phyloP scores from a whole-genome alignment of 148 eudicot species.

The Vaccinium myrtillus region DNA sequence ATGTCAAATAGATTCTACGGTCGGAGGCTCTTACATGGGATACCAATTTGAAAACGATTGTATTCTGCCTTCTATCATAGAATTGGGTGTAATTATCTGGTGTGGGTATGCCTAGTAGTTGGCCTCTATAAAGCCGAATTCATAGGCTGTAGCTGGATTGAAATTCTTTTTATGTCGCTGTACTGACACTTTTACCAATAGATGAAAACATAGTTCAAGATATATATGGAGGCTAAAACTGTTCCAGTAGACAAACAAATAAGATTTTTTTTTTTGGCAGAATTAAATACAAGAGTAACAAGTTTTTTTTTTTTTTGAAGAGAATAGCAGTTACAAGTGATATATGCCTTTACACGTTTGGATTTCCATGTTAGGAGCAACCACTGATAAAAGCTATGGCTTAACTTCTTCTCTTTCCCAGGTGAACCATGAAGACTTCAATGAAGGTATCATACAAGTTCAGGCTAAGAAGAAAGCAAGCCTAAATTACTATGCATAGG shows the following conservation, averaged over 20 bases:
- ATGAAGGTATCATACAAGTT: slow-evolving; percentile 96
- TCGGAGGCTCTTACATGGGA: neutral
- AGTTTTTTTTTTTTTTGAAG: too few relatives aligned
- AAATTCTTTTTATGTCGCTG: neutral
- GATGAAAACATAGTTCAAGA: neutral
- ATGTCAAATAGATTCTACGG: neutral
- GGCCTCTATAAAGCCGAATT: too few relatives aligned
- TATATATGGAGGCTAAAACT: neutral
- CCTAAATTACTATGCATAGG: slow-evolving; percentile 85
- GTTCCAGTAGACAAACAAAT: neutral
- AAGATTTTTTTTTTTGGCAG: neutral
- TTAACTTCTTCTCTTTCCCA: slow-evolving; percentile 18
- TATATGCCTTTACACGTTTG: neutral
- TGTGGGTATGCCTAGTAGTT: too few relatives aligned
- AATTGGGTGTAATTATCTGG: too few relatives aligned
- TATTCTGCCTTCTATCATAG: too few relatives aligned
- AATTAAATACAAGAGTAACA: neutral
- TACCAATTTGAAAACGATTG: too few relatives aligned
- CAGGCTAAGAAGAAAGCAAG: slow-evolving; percentile 99
- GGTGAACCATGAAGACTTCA: slow-evolving; percentile 98
- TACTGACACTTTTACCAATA: neutral
- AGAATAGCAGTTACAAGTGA: neutral
- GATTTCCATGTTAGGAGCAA: neutral
- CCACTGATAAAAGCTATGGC: neutral
- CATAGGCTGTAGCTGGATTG: too few relatives aligned